Conservation (phyloP, 805 yeast species). For the Ogataea kodamae region DNA sequence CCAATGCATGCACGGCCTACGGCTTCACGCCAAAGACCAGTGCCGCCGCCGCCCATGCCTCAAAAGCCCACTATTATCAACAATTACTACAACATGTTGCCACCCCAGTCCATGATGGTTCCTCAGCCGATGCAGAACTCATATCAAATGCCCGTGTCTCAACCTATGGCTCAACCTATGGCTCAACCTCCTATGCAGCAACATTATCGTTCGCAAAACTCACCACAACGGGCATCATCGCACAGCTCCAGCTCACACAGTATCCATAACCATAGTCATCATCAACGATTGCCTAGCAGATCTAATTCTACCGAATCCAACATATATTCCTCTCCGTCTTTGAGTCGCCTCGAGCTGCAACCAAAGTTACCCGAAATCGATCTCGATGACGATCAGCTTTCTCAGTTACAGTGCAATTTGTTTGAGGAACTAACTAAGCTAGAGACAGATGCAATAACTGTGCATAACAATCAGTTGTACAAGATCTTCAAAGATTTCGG, state of each 20-base stretch:
- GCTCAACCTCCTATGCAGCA: constrained; percentile 3
- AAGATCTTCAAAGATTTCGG: constrained; percentile 18
- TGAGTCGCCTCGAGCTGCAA: constrained; percentile 8
- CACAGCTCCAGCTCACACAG: background rate
- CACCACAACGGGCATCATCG: constrained; percentile 2
- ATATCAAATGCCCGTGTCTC: too few relatives aligned
- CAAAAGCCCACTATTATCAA: constrained; percentile 20
- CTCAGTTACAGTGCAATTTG: constrained; percentile 11
- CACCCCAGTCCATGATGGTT: constrained; percentile 11
- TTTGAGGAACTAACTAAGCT: constrained; percentile 14
- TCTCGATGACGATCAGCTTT: constrained; percentile 10
- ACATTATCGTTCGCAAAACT: background rate
- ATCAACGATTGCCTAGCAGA: constrained; percentile 1
- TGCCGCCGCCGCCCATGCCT: constrained; percentile 19
- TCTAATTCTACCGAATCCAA: constrained; percentile 7
- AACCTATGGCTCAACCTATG: constrained; percentile 2
- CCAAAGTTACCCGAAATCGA: constrained; percentile 21
- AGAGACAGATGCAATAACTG: constrained; percentile 18
- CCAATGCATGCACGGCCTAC: constrained; percentile 16
- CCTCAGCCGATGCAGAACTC: constrained; percentile 13
- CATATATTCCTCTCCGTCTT: constrained; percentile 22
- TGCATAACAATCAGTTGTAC: constrained; percentile 22
- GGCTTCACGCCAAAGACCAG: constrained; percentile 13
- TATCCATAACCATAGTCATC: background rate
- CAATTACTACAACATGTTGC: constrained; percentile 20